Evolutionary conservation across 2,329 filamentous ascomycete genomes (phyloP), one percentile per base, ranked within the genome.

Genomic region (Penicillium sp.): DNA sequence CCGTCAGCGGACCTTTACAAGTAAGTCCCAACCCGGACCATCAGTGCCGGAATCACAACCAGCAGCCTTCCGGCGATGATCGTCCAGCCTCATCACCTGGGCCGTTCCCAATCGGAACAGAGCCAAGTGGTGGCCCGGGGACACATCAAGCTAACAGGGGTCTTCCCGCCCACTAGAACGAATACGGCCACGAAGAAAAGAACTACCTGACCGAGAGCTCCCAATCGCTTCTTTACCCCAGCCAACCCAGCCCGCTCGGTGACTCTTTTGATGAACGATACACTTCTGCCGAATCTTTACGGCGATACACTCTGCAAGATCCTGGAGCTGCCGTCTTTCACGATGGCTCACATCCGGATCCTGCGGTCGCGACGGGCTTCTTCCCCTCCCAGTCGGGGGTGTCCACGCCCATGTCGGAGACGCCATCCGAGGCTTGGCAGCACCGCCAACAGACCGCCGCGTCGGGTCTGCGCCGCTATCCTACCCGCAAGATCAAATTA

Each of bases 401-500:
- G 72, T 57, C 75, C 76, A 62, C 78, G 65, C 63, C 84, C 69
- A 65, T 79, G 72, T 56, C 74, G 75, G 83, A 84, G 63, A 81
- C 80, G 29, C 79, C 77, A 60, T 86, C 84, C 11, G 83, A 86
- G 65, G 84, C 83, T 46, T 87, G 84, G 84, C 72, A 83, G 60
- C 82, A 86, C 70, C 81, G 90, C 67, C 88, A 95, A 73, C 29
- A 32, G 29, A 84, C 85, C 56, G 82, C 85, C 43, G 66, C 67
- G 34, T 53, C 61, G 24, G 60, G 62, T 5, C 78, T 97, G 60
- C 91, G 91, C 74, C 88, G 93, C 57, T 95, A 89, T 74, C 86
- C 88, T 56, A 97, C 93, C 49, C 83, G 93, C 73, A 97, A 96
- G 75, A 88, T 98, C 73, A 97, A 97, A 80, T 86, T 98, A 48